Conservation (phyloP, 495 filamentous ascomycete species). For the Penicillium tannophilum region DNA sequence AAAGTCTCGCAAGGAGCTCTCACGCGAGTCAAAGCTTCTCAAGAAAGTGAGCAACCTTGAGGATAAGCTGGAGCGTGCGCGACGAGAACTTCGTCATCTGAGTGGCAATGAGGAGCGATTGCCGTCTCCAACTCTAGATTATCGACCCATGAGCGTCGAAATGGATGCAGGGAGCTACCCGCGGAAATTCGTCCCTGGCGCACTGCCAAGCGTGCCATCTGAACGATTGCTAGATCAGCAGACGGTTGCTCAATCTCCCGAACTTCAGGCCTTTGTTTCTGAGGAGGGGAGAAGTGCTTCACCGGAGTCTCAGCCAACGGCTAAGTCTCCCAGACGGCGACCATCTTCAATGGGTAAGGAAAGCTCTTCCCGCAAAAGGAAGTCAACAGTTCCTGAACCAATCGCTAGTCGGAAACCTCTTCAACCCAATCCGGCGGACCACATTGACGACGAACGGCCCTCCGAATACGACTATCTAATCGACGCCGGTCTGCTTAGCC, state of each 20-base stretch:
- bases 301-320: slow-evolving; percentile 9
- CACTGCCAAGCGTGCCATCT: slow-evolving; percentile 60
- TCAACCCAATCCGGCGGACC: slow-evolving; percentile 23
- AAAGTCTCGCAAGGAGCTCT: slow-evolving; percentile 61
- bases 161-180: slow-evolving; percentile 43
- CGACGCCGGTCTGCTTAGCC: slow-evolving; percentile 22
- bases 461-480: slow-evolving; percentile 18
- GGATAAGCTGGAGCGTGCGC: slow-evolving; percentile 58
- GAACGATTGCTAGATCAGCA: slow-evolving; percentile 54
- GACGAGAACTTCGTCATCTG: slow-evolving; percentile 57
- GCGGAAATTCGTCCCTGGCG: slow-evolving; percentile 55
- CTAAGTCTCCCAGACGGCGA: slow-evolving; percentile 25
- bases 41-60: slow-evolving; percentile 70
- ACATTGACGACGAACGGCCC: slow-evolving; percentile 16
- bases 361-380: slow-evolving; percentile 47
- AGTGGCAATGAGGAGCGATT: slow-evolving; percentile 43
- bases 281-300: slow-evolving; percentile 19
- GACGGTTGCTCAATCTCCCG: slow-evolving; percentile 13
- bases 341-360: slow-evolving; percentile 34
- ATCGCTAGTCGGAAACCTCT: slow-evolving; percentile 24
- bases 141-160: slow-evolving; percentile 27
- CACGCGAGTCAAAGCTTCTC: slow-evolving; percentile 61
- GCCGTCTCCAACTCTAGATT: slow-evolving; percentile 24
- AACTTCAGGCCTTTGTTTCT: slow-evolving; percentile 16
- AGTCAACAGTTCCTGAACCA: slow-evolving; percentile 42